Evolutionary conservation across 495 filamentous ascomycete genomes (phyloP).

Genomic region (Tuber calosporum): DNA sequence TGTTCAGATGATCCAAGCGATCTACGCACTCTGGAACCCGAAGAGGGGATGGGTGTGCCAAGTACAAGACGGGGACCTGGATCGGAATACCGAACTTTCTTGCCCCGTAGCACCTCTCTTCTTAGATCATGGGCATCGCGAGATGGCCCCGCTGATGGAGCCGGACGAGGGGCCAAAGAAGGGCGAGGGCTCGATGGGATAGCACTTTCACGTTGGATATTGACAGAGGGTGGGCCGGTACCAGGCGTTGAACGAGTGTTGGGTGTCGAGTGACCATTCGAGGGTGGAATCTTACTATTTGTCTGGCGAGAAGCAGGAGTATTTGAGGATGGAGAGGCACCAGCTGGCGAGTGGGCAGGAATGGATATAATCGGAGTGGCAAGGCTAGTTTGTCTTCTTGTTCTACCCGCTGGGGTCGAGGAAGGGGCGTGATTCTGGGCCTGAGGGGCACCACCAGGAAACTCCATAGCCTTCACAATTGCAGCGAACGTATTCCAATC

Average conservation of each 20-base stretch:
- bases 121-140: background rate
- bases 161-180: background rate
- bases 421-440: slow-evolving; percentile 6
- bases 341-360: background rate
- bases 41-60: slow-evolving; percentile 10
- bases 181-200: background rate
- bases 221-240: background rate
- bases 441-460: background rate
- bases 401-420: slow-evolving; percentile 18
- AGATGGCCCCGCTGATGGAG: background rate
- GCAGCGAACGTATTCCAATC: slow-evolving; percentile 39
- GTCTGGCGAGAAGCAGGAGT: background rate
- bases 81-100: slow-evolving; percentile 30
- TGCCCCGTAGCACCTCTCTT: slow-evolving; percentile 4
- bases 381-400: slow-evolving; percentile 22
- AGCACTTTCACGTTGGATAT: background rate
- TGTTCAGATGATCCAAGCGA: slow-evolving; percentile 14
- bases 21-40: slow-evolving; percentile 14
- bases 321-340: background rate
- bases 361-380: background rate
- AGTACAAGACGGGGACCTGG: slow-evolving; percentile 26
- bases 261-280: background rate
- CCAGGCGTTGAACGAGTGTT: background rate
- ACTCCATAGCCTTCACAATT: slow-evolving; percentile 27
- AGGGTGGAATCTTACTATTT: background rate